These are phyloP conservation scores for Hebeloma cylindrosporum DNA, from an alignment of 768 basidiomycete genomes.

Conservation along the genomic window DNA sequence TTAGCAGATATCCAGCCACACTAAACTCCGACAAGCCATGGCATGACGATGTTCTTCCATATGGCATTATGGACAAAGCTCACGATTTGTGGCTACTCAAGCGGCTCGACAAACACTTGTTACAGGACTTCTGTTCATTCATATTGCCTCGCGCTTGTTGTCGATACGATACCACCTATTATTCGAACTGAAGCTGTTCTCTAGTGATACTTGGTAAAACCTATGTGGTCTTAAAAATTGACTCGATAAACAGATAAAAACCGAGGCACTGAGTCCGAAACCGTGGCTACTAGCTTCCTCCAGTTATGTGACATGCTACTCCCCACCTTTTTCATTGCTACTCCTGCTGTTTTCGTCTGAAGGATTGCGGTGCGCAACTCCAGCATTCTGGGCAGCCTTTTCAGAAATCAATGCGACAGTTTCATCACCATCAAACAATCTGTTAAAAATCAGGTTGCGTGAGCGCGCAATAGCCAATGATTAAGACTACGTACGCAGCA, in stretches of 20 bases:
- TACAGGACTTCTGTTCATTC: no score
- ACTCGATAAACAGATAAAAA: no score
- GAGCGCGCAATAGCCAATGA: background rate
- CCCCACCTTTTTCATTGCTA: constrained; percentile 21
- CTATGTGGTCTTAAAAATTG: no score
- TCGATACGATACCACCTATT: no score
- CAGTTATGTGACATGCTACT: constrained; percentile 9
- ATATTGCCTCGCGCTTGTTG: no score
- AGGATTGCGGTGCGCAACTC: constrained; percentile 12
- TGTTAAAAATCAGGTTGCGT: constrained; percentile 8
- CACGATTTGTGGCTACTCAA: no score
- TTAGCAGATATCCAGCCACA: constrained; percentile 25
- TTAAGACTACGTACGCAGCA: constrained; percentile 45
- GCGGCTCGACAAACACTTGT: no score
- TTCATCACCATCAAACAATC: constrained; percentile 60
- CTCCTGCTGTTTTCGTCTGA: constrained; percentile 12
- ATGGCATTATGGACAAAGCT: constrained; percentile 21
- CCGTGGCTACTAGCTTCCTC: background rate
- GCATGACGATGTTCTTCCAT: constrained; percentile 13
- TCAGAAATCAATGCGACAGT: constrained; percentile 35
- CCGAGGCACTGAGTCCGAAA: background rate
- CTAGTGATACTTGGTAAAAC: no score
- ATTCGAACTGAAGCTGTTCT: no score
- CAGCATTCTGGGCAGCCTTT: constrained; percentile 25
- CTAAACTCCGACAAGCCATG: constrained; percentile 17